A percentile compares a stretch with the other conserved stretches of the same genome.
These are phyloP conservation scores for Acanthamoeba royreba DNA, from an alignment of 208 protist species.

Conservation along the genomic window DNA sequence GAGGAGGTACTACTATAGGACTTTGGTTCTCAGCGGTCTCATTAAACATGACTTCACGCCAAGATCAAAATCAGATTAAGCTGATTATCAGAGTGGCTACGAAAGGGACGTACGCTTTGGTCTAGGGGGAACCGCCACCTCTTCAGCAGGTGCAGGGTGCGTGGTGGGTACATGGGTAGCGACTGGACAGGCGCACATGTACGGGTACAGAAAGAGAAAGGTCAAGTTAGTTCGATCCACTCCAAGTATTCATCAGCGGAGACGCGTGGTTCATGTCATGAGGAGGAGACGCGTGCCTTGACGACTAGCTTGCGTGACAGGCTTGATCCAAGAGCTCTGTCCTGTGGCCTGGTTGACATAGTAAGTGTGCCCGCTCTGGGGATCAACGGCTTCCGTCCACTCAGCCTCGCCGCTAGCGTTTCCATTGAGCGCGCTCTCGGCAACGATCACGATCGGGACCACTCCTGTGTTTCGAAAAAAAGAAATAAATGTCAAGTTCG, in stretches of 20 bases:
- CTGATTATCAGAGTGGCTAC: neutral
- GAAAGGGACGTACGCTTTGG: too few species aligned
- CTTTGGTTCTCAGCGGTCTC: neutral
- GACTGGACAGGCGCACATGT: too few species aligned
- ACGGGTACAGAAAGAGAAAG: too few species aligned
- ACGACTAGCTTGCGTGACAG: too few species aligned
- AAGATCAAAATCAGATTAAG: neutral
- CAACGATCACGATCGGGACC: neutral
- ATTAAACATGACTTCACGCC: too few species aligned
- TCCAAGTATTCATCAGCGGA: too few species aligned
- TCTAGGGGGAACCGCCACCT: too few species aligned
- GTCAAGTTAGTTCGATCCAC: too few species aligned
- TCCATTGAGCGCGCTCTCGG: neutral
- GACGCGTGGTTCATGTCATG: too few species aligned
- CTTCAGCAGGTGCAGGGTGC: too few species aligned
- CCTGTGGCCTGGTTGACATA: neutral
- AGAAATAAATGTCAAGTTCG: too few species aligned
- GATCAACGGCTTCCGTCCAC: neutral
- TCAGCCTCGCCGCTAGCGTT: neutral
- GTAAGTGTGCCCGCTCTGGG: neutral
- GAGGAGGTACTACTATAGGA: neutral
- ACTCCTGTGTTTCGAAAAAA: neutral
- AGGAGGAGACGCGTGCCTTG: neutral
- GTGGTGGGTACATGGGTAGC: too few species aligned
- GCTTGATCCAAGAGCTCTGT: constrained; percentile 4